A percentile compares a stretch with the other conserved stretches of the same genome.
These are phyloP conservation scores for Gastrolobium villosum DNA, from an alignment of 306 rosid genomes.

Conservation along the genomic window DNA sequence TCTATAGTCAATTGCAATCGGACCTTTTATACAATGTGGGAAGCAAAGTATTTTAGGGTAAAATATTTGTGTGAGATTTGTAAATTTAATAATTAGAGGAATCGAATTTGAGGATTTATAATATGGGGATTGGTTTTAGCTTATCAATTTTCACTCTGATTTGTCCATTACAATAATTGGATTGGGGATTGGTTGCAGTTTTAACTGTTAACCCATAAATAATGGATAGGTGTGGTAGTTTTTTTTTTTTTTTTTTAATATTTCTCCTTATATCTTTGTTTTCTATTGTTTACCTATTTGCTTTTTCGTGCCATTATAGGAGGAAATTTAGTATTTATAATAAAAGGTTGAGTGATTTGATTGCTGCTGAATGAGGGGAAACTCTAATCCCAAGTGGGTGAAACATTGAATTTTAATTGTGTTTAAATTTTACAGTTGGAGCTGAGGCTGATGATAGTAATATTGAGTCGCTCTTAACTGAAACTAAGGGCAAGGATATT, in stretches of 20 bases:
- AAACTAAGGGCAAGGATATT: slow-evolving; percentile 70
- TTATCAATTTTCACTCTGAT: not conserved
- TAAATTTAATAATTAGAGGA: too few relatives aligned
- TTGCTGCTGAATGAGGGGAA: not conserved
- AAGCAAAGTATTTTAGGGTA: too few relatives aligned
- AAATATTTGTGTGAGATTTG: too few relatives aligned
- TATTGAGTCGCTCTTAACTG: slow-evolving; percentile 63
- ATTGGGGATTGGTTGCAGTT: not conserved
- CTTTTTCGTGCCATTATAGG: not conserved
- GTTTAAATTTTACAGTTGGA: slow-evolving; percentile 60
- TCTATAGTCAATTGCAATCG: too few relatives aligned
- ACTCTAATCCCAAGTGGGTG: not conserved
- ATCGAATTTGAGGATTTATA: too few relatives aligned
- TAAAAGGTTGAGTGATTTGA: not conserved
- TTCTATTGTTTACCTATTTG: not conserved
- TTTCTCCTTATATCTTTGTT: not conserved
- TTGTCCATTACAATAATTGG: not conserved
- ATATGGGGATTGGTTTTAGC: too few relatives aligned
- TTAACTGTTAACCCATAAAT: not conserved
- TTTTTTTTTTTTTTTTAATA: not conserved
- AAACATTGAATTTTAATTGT: not conserved
- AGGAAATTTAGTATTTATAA: not conserved
- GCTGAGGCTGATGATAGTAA: slow-evolving; percentile 62
- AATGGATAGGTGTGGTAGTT: not conserved
- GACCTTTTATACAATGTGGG: too few relatives aligned